Percentiles rank a stretch among this genome's conserved stretches.
Conservation (phyloP, 2,329 filamentous ascomycete species). For the Lasiodiplodia sp. region DNA sequence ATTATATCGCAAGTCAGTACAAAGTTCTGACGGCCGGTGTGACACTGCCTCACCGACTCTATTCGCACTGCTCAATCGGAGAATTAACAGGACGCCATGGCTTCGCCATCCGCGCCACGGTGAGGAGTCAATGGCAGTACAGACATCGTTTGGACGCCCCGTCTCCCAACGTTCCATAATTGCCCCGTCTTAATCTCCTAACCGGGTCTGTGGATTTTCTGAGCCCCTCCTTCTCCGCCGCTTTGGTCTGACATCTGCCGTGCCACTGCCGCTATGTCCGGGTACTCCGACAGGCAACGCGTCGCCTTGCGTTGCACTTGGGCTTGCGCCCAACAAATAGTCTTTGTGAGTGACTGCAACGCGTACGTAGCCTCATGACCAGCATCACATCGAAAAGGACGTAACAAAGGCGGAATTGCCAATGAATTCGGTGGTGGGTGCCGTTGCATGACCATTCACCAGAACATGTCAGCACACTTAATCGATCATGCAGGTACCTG, state of each 20-base stretch:
- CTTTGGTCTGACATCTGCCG: slow-evolving; percentile 28
- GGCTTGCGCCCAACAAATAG: slow-evolving; percentile 24
- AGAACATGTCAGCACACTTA: slow-evolving; percentile 35
- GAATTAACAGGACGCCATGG: slow-evolving; percentile 23
- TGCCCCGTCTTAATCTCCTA: slow-evolving; percentile 11
- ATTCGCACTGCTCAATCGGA: slow-evolving; percentile 20
- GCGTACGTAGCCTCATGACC: slow-evolving; percentile 2
- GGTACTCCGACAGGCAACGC: background rate
- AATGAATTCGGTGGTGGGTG: background rate
- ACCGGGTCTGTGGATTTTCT: slow-evolving; percentile 22
- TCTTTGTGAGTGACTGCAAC: slow-evolving; percentile 1
- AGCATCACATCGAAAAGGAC: background rate
- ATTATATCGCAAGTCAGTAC: background rate
- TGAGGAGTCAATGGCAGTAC: background rate
- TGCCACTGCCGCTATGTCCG: slow-evolving; percentile 6
- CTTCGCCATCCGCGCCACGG: slow-evolving; percentile 9
- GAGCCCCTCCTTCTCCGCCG: slow-evolving; percentile 8
- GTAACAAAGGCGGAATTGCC: background rate
- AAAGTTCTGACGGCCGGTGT: slow-evolving; percentile 25
- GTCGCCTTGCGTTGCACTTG: background rate
- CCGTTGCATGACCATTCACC: background rate
- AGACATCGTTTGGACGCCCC: slow-evolving; percentile 17
- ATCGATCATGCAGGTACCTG: slow-evolving; percentile 58
- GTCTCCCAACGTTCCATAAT: slow-evolving; percentile 6
- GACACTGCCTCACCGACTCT: slow-evolving; percentile 21